Base-by-base conservation (phyloP, 352 stramenopile genomes). In the Phytophthora pisi region DNA sequence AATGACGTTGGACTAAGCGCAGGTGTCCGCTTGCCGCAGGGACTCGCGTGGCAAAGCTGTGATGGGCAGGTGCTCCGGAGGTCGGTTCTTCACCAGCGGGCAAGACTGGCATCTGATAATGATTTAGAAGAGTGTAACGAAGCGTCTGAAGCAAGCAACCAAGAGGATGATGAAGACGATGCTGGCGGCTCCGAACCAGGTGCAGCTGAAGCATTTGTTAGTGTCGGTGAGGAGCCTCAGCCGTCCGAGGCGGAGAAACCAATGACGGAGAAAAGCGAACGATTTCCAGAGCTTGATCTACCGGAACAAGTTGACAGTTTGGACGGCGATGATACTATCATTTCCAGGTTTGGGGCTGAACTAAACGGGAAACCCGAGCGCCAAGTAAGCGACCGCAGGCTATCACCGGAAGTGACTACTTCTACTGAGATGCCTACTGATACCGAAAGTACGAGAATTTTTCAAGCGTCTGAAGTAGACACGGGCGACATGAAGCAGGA, bases 11-110 rank as follows among this genome's bases (percentile, higher is more conserved):
- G 31, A 4, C 24, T 66, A 16, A 45, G 45, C 5, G 34, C 57
- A n/a, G 54, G 43, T 43, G 28, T 55, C 45, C 24, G 10, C 8
- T 55, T 51, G 26, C 23, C 64, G 9, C 11, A 49, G 2, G 40
- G 26, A 13, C 30, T 66, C 16, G 16, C 51, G 3, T 70, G 61
- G 66, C 66, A 62, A 63, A 74, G 66, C n/a, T 70, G 51, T 16
- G 66, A 74, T 52, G 55, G 66, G 5, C 70, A 74, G 18, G 36
- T 74, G 16, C 4, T 70, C 9, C 52, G 66, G 3, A 66, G 23
- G 2, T 56, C 43, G 18, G 34, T 62, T 15, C 31, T 28, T 23
- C 16, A 28, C 5, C 28, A 40, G 0, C 42, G 18, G 20, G 28
- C 2, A 18, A 28, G 2, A 3, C 1, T 9, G 68, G 45, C 11